Percentiles rank a stretch among this genome's conserved stretches.
phyloP scores from a whole-genome alignment of 2,329 filamentous ascomycete genomes.

The Trichoderma asperellum region DNA sequence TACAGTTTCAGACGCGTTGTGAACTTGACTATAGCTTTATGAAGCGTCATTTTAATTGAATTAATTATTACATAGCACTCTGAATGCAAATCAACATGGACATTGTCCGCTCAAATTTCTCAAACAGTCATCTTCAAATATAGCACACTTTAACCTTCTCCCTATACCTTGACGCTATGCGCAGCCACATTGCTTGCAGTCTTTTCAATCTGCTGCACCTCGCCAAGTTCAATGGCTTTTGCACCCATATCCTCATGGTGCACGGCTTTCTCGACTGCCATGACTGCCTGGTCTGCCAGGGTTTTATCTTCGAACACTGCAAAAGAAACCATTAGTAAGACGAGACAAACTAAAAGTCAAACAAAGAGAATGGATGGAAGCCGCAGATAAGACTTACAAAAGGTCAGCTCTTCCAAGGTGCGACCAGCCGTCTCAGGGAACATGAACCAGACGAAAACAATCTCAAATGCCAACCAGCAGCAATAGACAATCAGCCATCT shows the following conservation, averaged over 20 bases:
- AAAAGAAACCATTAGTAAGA: neutral
- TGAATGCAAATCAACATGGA: neutral
- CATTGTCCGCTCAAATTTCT: neutral
- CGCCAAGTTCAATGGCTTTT: slow-evolving; percentile 8
- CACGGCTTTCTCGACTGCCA: slow-evolving; percentile 13
- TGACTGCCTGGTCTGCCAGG: neutral
- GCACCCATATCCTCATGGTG: neutral
- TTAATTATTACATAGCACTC: neutral
- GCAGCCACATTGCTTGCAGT: neutral
- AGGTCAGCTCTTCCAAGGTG: slow-evolving; percentile 8
- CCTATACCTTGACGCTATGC: neutral
- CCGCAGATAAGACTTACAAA: neutral
- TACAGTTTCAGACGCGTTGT: too few relatives aligned
- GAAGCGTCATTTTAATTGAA: neutral
- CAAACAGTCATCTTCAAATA: neutral
- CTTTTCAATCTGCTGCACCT: slow-evolving; percentile 11
- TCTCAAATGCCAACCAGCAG: slow-evolving; percentile 13
- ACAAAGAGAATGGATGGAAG: neutral
- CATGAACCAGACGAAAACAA: slow-evolving; percentile 6
- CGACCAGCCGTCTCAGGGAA: slow-evolving; percentile 18
- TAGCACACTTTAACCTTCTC: neutral
- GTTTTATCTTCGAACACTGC: slow-evolving; percentile 13
- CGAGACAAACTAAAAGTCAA: neutral
- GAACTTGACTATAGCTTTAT: neutral
- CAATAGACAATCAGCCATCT: slow-evolving; percentile 17